Conservation (phyloP, 176 grass and related monocot genomes). For the Cymbopogon citratus region DNA sequence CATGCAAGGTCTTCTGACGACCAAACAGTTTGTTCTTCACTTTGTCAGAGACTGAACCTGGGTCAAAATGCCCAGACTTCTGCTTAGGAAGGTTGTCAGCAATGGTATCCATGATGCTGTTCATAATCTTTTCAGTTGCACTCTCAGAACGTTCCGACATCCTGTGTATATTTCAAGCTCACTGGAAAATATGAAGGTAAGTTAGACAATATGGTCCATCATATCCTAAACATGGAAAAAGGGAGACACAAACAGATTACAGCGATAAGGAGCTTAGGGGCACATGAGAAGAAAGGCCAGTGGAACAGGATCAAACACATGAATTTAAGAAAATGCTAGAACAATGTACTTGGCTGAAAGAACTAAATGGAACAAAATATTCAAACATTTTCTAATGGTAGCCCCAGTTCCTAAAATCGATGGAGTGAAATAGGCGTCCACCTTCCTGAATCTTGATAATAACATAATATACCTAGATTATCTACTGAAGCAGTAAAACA, state of each 20-base stretch:
- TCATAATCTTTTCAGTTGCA: conserved; percentile 58
- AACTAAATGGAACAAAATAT: neutral
- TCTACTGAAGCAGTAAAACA: neutral
- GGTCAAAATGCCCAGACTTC: conserved; percentile 47
- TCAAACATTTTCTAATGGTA: neutral
- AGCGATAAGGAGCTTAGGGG: neutral
- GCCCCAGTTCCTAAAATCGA: neutral
- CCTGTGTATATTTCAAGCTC: conserved; percentile 9
- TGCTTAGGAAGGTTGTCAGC: conserved; percentile 67
- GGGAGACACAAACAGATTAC: neutral
- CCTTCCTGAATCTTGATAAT: neutral
- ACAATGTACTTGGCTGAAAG: neutral
- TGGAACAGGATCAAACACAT: neutral
- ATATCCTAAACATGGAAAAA: neutral
- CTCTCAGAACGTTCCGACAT: conserved; percentile 52
- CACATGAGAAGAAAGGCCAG: neutral
- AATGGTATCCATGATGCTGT: conserved; percentile 56
- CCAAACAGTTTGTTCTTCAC: conserved; percentile 63
- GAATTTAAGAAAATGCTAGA: neutral
- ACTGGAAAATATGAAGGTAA: neutral
- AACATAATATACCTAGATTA: neutral
- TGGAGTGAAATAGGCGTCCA: neutral
- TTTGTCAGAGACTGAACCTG: conserved; percentile 36
- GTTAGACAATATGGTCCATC: neutral
- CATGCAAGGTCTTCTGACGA: conserved; percentile 63